Evolutionary conservation across 2,329 filamentous ascomycete species (phyloP).

Genomic region (Dryadomyces sulphureus): DNA sequence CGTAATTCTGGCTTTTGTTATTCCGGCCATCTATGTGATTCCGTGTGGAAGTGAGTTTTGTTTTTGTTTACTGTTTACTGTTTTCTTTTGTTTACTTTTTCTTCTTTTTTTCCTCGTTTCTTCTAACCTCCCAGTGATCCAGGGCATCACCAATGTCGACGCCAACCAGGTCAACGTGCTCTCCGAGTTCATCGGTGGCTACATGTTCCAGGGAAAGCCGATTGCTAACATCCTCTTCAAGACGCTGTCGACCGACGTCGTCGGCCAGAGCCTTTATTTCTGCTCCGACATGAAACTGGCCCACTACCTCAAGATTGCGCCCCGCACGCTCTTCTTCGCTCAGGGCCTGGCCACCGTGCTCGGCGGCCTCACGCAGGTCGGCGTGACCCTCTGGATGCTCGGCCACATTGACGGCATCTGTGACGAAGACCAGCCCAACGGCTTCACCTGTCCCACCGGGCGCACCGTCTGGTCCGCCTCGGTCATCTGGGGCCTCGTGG

Average conservation of each 20-base stretch:
- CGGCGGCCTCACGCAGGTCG: conserved; percentile 28
- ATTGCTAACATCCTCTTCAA: conserved; percentile 32
- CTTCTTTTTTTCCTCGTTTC: not conserved
- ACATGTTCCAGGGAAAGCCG: conserved; percentile 28
- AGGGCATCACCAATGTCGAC: conserved; percentile 31
- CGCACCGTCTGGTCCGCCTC: conserved; percentile 32
- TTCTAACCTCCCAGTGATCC: conserved; percentile 18
- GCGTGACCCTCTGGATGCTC: conserved; percentile 18
- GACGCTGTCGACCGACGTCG: conserved; percentile 24
- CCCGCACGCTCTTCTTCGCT: conserved; percentile 28
- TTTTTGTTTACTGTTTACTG: too few relatives aligned
- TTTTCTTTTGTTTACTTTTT: not conserved
- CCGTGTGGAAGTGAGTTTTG: conserved; percentile 21
- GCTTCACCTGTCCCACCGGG: conserved; percentile 32
- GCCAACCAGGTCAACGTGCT: conserved; percentile 33
- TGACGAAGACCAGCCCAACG: conserved; percentile 22
- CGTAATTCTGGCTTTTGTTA: conserved; percentile 26
- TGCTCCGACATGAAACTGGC: conserved; percentile 34
- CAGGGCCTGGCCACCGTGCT: conserved; percentile 32
- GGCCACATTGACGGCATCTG: conserved; percentile 26
- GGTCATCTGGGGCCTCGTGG: conserved; percentile 36
- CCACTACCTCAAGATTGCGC: conserved; percentile 35
- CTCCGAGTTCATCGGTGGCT: conserved; percentile 32
- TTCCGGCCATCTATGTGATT: conserved; percentile 29
- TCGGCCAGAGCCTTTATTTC: conserved; percentile 29